phyloP scores from a whole-genome alignment of 2,329 filamentous ascomycete genomes.

The Xylaria sp. region DNA sequence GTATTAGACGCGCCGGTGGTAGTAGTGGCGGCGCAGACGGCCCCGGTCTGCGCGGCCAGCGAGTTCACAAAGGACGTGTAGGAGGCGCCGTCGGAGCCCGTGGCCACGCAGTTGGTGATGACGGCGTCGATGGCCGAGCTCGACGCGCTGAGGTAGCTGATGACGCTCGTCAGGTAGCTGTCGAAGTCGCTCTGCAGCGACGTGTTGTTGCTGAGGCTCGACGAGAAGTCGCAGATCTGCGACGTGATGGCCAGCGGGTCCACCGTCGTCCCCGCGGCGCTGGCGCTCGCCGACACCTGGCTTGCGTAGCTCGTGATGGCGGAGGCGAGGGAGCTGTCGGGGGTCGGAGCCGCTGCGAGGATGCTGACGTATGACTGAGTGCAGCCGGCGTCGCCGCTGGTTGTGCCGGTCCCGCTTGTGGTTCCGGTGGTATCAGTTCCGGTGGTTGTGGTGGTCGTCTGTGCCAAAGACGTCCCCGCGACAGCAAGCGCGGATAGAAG shows the following conservation, averaged over 20 bases:
- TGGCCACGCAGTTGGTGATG: slow-evolving; percentile 31
- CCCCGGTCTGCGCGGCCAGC: slow-evolving; percentile 30
- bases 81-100: slow-evolving; percentile 15
- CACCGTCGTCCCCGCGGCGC: not conserved
- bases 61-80: slow-evolving; percentile 33
- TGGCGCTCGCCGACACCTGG: not conserved
- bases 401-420: not conserved
- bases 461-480: slow-evolving; percentile 21
- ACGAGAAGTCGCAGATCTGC: slow-evolving; percentile 37
- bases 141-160: slow-evolving; percentile 34
- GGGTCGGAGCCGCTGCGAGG: slow-evolving; percentile 23
- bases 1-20: not conserved
- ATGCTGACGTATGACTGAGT: slow-evolving; percentile 21
- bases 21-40: slow-evolving; percentile 29
- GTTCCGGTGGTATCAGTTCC: not conserved
- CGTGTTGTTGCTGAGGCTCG: slow-evolving; percentile 25
- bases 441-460: not conserved
- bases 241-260: slow-evolving; percentile 29
- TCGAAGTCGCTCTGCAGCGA: slow-evolving; percentile 38
- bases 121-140: slow-evolving; percentile 36
- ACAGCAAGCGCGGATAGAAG: slow-evolving; percentile 23
- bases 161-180: slow-evolving; percentile 33
- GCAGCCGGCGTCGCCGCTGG: slow-evolving; percentile 11
- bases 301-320: slow-evolving; percentile 36
- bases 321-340: slow-evolving; percentile 25